Evolutionary conservation across 2,329 filamentous ascomycete genomes (phyloP).

Genomic region (Sarocladium oryzae): DNA sequence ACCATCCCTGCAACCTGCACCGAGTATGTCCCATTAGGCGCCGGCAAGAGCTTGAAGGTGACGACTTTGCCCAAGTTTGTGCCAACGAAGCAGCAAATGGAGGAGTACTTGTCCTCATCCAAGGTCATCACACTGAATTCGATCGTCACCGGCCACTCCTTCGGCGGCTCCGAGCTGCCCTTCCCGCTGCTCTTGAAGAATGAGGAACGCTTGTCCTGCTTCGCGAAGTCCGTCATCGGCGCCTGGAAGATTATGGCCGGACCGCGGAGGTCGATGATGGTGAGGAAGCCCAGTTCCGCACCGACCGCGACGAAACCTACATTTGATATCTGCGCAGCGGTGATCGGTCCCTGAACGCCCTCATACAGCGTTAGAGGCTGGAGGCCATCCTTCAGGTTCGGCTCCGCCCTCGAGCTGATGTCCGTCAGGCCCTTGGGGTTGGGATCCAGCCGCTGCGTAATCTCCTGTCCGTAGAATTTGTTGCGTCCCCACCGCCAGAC

Average conservation of each 20-base stretch:
- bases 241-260: slow-evolving; percentile 76
- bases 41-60: slow-evolving; percentile 85
- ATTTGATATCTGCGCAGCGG: slow-evolving; percentile 76
- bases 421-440: slow-evolving; percentile 67
- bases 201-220: slow-evolving; percentile 68
- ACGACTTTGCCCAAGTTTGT: slow-evolving; percentile 77
- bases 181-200: slow-evolving; percentile 46
- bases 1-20: slow-evolving; percentile 65
- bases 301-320: slow-evolving; percentile 87
- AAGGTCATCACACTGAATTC: slow-evolving; percentile 92
- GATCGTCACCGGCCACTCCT: slow-evolving; percentile 73
- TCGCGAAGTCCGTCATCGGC: slow-evolving; percentile 65
- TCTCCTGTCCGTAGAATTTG: slow-evolving; percentile 60
- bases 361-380: slow-evolving; percentile 76
- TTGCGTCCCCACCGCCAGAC: slow-evolving; percentile 88
- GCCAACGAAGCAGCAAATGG: slow-evolving; percentile 85
- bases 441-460: slow-evolving; percentile 40
- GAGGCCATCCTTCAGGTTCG: slow-evolving; percentile 68
- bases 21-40: slow-evolving; percentile 59
- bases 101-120: slow-evolving; percentile 92
- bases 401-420: slow-evolving; percentile 67
- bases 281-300: slow-evolving; percentile 74
- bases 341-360: slow-evolving; percentile 76
- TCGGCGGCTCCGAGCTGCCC: slow-evolving; percentile 27
- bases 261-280: slow-evolving; percentile 80